Evolutionary conservation across 768 basidiomycete genomes (phyloP).

Genomic region (Amylocystis lapponica): DNA sequence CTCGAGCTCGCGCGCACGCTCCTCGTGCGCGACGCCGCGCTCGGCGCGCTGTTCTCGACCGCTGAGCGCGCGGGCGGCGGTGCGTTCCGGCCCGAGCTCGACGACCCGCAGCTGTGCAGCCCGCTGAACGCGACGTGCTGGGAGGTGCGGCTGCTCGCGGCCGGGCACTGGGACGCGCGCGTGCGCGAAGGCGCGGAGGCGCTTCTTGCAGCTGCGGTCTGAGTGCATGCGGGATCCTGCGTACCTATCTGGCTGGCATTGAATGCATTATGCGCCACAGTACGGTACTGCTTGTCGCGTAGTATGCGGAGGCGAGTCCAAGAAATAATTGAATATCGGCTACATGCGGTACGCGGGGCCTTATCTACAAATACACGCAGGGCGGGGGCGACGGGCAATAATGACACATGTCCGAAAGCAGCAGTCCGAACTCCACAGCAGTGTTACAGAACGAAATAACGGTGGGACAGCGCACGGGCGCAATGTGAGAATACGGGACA

Average conservation of each 20-base stretch:
- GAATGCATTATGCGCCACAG: no score
- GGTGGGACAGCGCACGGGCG: background rate
- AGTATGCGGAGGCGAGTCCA: no score
- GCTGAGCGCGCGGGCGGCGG: conserved; percentile 85
- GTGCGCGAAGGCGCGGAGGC: conserved; percentile 61
- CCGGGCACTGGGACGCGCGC: conserved; percentile 56
- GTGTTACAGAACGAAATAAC: background rate
- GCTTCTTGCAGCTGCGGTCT: conserved; percentile 44
- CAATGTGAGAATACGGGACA: no score
- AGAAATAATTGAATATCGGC: no score
- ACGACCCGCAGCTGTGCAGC: conserved; percentile 82
- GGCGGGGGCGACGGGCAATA: background rate
- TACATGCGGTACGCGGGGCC: no score
- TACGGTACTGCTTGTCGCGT: no score
- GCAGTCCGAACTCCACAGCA: no score
- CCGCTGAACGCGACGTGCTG: conserved; percentile 84
- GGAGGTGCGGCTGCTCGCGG: conserved; percentile 67
- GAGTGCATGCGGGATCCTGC: no score
- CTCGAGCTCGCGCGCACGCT: conserved; percentile 71
- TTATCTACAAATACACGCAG: no score
- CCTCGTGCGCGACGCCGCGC: conserved; percentile 68
- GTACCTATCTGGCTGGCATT: no score
- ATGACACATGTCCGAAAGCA: no score
- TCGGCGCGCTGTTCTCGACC: conserved; percentile 80
- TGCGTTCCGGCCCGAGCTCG: conserved; percentile 75